phyloP scores from a whole-genome alignment of 345 rosid species.

The Moricandia moricandioides region DNA sequence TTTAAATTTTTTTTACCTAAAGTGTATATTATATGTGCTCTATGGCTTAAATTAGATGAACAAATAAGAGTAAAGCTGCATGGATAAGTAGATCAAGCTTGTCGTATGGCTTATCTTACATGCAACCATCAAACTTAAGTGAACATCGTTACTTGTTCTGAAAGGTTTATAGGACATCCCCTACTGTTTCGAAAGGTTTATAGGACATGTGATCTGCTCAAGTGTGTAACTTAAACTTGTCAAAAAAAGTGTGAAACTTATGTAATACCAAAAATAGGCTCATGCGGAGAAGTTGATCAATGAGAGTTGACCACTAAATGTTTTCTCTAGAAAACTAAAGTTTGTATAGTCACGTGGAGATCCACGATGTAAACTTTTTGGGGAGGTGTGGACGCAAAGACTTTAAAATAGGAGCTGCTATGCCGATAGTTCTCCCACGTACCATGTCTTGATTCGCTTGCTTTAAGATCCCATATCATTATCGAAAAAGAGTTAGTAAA shows the following conservation, averaged over 20 bases:
- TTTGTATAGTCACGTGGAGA: background rate
- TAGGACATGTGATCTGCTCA: background rate
- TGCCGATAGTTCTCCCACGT: background rate
- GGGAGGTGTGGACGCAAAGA: background rate
- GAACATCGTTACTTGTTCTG: background rate
- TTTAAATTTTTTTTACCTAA: background rate
- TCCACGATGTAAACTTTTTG: background rate
- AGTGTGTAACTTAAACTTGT: background rate
- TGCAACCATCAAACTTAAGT: background rate
- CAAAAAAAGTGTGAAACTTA: background rate
- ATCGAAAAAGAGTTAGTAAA: background rate
- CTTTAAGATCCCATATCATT: background rate
- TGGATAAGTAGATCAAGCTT: background rate
- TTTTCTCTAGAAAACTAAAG: background rate
- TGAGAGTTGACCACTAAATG: background rate
- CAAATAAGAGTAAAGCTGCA: background rate
- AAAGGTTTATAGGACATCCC: background rate
- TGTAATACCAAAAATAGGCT: background rate
- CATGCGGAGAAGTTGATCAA: background rate
- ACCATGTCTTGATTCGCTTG: background rate
- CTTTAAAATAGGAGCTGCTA: background rate
- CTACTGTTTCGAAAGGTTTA: too few relatives aligned
- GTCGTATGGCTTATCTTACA: background rate
- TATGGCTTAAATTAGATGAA: background rate
- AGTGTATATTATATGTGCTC: background rate